Evolutionary conservation across 2,329 filamentous ascomycete species (phyloP).

Genomic region (Cucurbitaria berberidis): DNA sequence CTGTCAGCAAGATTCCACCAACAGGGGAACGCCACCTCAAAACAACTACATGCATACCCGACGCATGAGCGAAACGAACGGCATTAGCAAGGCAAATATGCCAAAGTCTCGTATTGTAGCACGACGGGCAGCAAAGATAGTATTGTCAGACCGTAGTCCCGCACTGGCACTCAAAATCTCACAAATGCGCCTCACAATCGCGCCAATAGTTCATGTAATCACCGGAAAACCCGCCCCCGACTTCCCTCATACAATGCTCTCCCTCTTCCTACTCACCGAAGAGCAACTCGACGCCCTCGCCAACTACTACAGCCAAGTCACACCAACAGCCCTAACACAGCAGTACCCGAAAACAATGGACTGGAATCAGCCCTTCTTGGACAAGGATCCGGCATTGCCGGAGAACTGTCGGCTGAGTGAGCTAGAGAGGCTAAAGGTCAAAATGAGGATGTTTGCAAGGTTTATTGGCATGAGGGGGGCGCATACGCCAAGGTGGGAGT

Average conservation of each 20-base stretch:
- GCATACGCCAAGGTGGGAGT: conserved; percentile 59
- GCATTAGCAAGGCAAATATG: conserved; percentile 19
- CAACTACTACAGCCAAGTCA: conserved; percentile 74
- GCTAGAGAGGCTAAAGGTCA: conserved; percentile 55
- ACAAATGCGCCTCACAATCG: conserved; percentile 69
- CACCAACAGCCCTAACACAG: conserved; percentile 53
- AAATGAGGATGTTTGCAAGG: conserved; percentile 72
- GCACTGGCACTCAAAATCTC: conserved; percentile 66
- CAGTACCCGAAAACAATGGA: conserved; percentile 72
- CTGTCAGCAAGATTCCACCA: background rate
- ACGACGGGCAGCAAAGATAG: conserved; percentile 16
- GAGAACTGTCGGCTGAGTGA: conserved; percentile 40
- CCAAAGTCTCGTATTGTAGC: conserved; percentile 13
- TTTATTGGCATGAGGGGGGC: conserved; percentile 75
- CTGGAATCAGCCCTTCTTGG: conserved; percentile 60
- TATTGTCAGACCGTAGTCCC: conserved; percentile 42
- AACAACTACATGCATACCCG: conserved; percentile 8
- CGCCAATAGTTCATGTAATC: conserved; percentile 66
- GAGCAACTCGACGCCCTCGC: conserved; percentile 72
- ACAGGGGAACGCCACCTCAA: background rate
- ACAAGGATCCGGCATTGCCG: conserved; percentile 20
- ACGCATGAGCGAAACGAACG: conserved; percentile 17
- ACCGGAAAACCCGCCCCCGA: conserved; percentile 67
- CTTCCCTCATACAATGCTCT: conserved; percentile 71
- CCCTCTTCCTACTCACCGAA: conserved; percentile 77